Conservation (phyloP, 345 rosid species). For the Geranium rotundifolium region DNA sequence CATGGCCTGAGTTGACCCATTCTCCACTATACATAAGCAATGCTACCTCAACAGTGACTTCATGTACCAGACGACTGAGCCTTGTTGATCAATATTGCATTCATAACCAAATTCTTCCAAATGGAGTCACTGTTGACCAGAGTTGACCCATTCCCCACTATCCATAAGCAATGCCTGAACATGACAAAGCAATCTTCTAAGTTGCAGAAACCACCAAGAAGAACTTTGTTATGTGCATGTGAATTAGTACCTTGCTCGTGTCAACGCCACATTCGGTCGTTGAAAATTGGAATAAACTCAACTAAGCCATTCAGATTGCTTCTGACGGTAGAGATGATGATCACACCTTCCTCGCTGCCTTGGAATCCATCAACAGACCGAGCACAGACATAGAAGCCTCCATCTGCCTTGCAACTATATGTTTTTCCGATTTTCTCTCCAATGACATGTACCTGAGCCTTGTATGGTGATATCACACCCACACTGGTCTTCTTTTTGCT, state of each 20-base stretch:
- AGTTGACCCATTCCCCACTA: slow-evolving; percentile 32
- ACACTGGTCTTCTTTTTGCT: slow-evolving; percentile 17
- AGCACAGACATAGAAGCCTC: slow-evolving; percentile 19
- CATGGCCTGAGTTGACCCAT: slow-evolving; percentile 18
- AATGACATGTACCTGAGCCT: slow-evolving; percentile 39
- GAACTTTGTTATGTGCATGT: not conserved
- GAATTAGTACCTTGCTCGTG: slow-evolving; percentile 28
- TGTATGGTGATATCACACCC: slow-evolving; percentile 44
- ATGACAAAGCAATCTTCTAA: not conserved
- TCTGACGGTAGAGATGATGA: slow-evolving; percentile 41
- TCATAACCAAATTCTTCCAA: slow-evolving; percentile 22
- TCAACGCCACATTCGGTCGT: slow-evolving; percentile 31
- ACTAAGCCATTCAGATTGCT: slow-evolving; percentile 23
- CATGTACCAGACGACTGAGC: too few relatives aligned
- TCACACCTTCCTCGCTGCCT: slow-evolving; percentile 40
- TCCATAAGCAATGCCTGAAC: slow-evolving; percentile 37
- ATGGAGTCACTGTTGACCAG: slow-evolving; percentile 19
- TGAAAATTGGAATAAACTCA: slow-evolving; percentile 30
- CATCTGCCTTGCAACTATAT: slow-evolving; percentile 1
- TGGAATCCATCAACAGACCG: slow-evolving; percentile 42
- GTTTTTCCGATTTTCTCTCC: slow-evolving; percentile 23
- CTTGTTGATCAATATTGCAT: slow-evolving; percentile 29
- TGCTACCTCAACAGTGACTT: too few relatives aligned
- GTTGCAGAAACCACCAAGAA: not conserved
- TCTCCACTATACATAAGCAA: too few relatives aligned